These are phyloP conservation scores for Echites panduratus DNA, from an alignment of 257 asterid species.

Conservation along the genomic window DNA sequence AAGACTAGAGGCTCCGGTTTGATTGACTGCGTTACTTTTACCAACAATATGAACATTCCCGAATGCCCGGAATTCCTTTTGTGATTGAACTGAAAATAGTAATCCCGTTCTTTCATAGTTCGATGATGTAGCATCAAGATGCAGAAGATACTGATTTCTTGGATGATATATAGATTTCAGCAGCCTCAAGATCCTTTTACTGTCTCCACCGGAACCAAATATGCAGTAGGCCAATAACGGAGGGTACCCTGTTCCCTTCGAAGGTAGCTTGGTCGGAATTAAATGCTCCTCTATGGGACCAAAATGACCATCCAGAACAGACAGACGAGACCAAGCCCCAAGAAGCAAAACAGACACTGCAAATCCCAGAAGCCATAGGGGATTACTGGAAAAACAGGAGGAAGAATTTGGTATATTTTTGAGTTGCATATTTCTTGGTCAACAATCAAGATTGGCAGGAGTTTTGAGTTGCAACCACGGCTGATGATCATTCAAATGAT, in stretches of 20 bases:
- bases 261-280: slow-evolving; percentile 18
- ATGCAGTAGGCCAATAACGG: slow-evolving; percentile 54
- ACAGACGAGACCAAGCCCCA: slow-evolving; percentile 16
- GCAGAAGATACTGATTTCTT: slow-evolving; percentile 50
- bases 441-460: not conserved
- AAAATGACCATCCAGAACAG: not conserved
- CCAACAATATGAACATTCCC: slow-evolving; percentile 51
- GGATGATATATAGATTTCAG: slow-evolving; percentile 47
- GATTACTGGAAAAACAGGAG: slow-evolving; percentile 18
- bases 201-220: slow-evolving; percentile 41
- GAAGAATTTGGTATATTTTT: slow-evolving; percentile 1
- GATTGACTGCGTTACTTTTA: slow-evolving; percentile 33
- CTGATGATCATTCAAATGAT: not conserved
- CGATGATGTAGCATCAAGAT: slow-evolving; percentile 35
- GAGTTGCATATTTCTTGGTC: slow-evolving; percentile 1
- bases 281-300: slow-evolving; percentile 10
- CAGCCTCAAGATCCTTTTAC: slow-evolving; percentile 40
- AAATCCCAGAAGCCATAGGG: slow-evolving; percentile 25
- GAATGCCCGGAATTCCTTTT: slow-evolving; percentile 32
- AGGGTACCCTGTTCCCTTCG: slow-evolving; percentile 34
- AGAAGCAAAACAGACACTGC: slow-evolving; percentile 20
- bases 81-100: slow-evolving; percentile 17
- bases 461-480: not conserved
- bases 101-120: slow-evolving; percentile 28
- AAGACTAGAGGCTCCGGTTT: slow-evolving; percentile 43